phyloP scores from a whole-genome alignment of 1,139 yeast species.

The Magnusiomyces fungicola region DNA sequence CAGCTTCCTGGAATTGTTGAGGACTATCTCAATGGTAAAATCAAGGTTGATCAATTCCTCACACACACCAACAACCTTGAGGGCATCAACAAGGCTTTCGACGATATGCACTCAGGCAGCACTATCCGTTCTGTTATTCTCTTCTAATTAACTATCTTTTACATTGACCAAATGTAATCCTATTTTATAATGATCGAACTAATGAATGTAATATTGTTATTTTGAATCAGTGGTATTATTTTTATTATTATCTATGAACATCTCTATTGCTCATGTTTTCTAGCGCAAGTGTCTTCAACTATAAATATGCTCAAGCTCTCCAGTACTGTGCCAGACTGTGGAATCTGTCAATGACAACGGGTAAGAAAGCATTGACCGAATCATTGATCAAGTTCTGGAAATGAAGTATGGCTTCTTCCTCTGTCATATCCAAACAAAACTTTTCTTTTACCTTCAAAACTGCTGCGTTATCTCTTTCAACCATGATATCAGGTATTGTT shows the following conservation, averaged over 20 bases:
- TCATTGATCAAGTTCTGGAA: constrained; percentile 91
- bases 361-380: constrained; percentile 87
- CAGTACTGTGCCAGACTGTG: constrained; percentile 97
- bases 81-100: constrained; percentile 81
- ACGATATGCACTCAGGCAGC: constrained; percentile 89
- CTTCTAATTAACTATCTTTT: constrained; percentile 15
- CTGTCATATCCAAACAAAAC: constrained; percentile 86
- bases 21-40: constrained; percentile 71
- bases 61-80: constrained; percentile 79
- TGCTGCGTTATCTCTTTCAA: constrained; percentile 63
- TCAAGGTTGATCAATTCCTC: constrained; percentile 91
- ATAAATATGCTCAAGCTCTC: constrained; percentile 58
- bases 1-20: constrained; percentile 89
- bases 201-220: no score
- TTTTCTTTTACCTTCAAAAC: constrained; percentile 89
- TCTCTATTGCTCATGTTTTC: no score
- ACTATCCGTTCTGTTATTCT: constrained; percentile 84
- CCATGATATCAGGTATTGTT: constrained; percentile 76
- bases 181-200: no score
- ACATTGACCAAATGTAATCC: no score
- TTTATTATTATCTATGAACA: no score
- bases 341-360: constrained; percentile 88
- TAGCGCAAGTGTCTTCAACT: no score
- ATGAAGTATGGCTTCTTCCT: constrained; percentile 89
- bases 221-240: no score